Base-by-base conservation (phyloP, 1,139 yeast genomes). In the Ogataea hybrid region DNA sequence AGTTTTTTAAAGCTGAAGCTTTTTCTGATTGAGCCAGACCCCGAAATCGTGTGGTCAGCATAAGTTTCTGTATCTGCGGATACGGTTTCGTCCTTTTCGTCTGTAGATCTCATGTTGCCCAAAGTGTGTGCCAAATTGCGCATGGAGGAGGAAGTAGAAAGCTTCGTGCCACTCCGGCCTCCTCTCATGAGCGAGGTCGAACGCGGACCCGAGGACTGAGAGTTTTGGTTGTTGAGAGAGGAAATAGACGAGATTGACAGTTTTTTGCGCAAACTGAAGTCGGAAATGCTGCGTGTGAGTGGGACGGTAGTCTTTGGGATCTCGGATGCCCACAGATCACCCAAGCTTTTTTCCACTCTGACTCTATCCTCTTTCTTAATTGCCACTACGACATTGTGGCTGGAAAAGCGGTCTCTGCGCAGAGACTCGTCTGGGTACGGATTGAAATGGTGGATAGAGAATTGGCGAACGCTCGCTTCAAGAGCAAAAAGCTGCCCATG, bases 291-390 rank as follows among this genome's bases (percentile, higher is more conserved):
- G 30, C 51, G 38, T 2, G 44, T 37, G 23, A 49, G 33, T 3
- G 41, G 46, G 21, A 40, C 43, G 14, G 35, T 35, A 11, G 44
- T 33, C 11, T 32, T 34, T n/a, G 52, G 51, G 25, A 52, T 37
- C 7, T 49, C 46, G 5, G 43, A 30, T 14, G 45, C 40, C 54
- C 54, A 52, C 17, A 52, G 42, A 10, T 38, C 42, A 9, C 32
- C 28, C 21, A 51, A 35, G 2, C 25, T 25, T 15, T 37, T 46
- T 32, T 52, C 54, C 16, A 34, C 15, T 5, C 39, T 25, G 9
- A 48, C 14, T n/a, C 56, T 34, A 23, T 48, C 48, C 20, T 41
- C 44, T 22, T 31, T 40, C 17, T 46, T 43, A 16, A 52, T 40
- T 23, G 46, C 22, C 6, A 29, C 30, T 7, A 32, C 11, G n/a